Evolutionary conservation across 768 basidiomycete genomes (phyloP).

Genomic region (Lactarius trivialis): DNA sequence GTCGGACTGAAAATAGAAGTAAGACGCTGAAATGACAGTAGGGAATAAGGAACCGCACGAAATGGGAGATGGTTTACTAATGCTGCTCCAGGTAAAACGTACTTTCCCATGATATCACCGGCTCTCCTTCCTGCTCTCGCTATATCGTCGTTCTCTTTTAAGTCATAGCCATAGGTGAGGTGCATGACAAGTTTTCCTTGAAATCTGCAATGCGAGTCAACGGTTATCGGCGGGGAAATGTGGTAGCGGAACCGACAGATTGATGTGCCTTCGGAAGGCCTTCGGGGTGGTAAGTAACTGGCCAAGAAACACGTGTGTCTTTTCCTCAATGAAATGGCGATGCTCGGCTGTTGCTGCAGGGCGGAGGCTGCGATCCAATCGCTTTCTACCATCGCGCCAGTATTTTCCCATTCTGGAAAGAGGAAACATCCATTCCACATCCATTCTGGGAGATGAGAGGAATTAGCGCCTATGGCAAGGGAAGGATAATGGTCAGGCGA

Average conservation of each 20-base stretch:
- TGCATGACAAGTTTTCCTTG: slow-evolving; percentile 10
- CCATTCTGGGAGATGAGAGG: neutral
- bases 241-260: neutral
- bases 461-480: too few species aligned
- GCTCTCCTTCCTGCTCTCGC: neutral
- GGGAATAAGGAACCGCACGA: neutral
- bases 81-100: neutral
- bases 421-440: neutral
- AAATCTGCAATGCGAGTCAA: neutral
- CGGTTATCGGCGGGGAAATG: neutral
- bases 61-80: slow-evolving; percentile 11
- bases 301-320: slow-evolving; percentile 1
- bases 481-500: neutral
- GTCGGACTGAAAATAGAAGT: slow-evolving; percentile 7
- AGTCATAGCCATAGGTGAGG: slow-evolving; percentile 12
- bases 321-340: slow-evolving; percentile 5
- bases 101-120: neutral
- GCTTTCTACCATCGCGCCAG: neutral
- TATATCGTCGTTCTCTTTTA: neutral
- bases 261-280: neutral
- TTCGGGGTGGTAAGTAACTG: neutral
- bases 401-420: neutral
- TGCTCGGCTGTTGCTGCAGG: neutral
- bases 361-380: slow-evolving; percentile 8
- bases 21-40: neutral